Evolutionary conservation across 1,139 yeast genomes (phyloP), one percentile per base, ranked within the genome.

Genomic region (Scheffersomyces titani): DNA sequence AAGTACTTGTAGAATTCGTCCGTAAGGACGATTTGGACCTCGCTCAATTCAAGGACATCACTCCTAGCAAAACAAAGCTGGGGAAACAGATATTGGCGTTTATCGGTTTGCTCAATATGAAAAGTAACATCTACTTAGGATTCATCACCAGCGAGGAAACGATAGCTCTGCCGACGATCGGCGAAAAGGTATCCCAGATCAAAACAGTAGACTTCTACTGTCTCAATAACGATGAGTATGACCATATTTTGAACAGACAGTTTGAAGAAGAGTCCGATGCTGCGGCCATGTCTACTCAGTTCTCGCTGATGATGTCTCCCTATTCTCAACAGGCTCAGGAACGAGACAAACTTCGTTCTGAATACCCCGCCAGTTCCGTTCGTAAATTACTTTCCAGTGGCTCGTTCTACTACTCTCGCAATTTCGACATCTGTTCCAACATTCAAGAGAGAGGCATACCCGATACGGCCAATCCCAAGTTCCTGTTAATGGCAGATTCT

Each of bases 141-240:
- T 81, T 88, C 52, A 80, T 89, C 47, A 82, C 89, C 3, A 77
- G 80, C 20, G 78, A 83, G n/a, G 73, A 74, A 40, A 81, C 80
- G 47, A 85, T 86, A 16, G 94, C 90, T 0, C 80, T 85, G 20
- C 87, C 90, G 0, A 73, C 84, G 24, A 73, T 85, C 0, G 74
- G 79, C 5, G 90, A 88, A 57, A 76, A 74, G 51, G 76, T 89
- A 18, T 76, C 76, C 59, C 77, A 74, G 53, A 82, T 89, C 6
- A 74, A 81, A 20, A 85, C 81, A 19, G 89, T 87, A 1, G 87
- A 85, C 55, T 87, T 88, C 65, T 82, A 81, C 59, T 88, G 92
- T 63, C 73, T 89, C 53, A 85, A 84, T 60, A 81, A 81, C 52
- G 86, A 83, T 55, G 80, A 77, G 51, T 86, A 72, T 66, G 92